Conservation (phyloP, 2,329 filamentous ascomycete genomes). For the Pyrenochaeta sp. region DNA sequence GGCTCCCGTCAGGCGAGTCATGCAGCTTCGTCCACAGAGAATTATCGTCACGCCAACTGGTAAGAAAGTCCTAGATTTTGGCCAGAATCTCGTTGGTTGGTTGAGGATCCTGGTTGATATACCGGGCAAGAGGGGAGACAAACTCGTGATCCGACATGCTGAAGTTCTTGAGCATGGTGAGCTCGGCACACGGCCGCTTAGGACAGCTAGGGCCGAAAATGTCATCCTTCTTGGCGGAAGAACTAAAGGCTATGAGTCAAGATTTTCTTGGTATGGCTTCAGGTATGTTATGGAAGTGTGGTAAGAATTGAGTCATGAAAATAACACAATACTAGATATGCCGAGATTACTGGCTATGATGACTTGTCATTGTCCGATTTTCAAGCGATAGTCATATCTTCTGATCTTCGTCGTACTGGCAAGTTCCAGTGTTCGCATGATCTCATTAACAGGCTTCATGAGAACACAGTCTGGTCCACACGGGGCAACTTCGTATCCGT, state of each 20-base stretch:
- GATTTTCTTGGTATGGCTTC: constrained; percentile 62
- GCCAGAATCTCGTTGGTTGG: constrained; percentile 65
- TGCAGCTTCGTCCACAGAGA: no score
- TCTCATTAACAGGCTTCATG: constrained; percentile 62
- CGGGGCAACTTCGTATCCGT: constrained; percentile 61
- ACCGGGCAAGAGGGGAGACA: no score
- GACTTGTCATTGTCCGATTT: constrained; percentile 18
- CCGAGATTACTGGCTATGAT: constrained; percentile 56
- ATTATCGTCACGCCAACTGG: constrained; percentile 41
- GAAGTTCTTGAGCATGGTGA: constrained; percentile 62
- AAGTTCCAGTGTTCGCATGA: constrained; percentile 61
- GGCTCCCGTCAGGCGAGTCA: no score
- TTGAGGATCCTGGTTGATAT: constrained; percentile 54
- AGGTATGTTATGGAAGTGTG: no score
- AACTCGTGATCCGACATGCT: constrained; percentile 32
- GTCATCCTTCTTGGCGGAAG: background rate
- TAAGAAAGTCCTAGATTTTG: constrained; percentile 63
- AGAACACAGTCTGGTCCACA: constrained; percentile 65
- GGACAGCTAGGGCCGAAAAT: constrained; percentile 44
- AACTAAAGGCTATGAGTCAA: constrained; percentile 49
- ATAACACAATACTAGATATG: constrained; percentile 47
- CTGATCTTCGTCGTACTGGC: constrained; percentile 54
- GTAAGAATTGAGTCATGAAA: no score
- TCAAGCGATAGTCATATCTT: constrained; percentile 56
- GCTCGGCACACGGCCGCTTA: constrained; percentile 53